A percentile compares a stretch with the other conserved stretches of the same genome.
phyloP scores from a whole-genome alignment of 805 yeast species.

The Komagataella ulmi region DNA sequence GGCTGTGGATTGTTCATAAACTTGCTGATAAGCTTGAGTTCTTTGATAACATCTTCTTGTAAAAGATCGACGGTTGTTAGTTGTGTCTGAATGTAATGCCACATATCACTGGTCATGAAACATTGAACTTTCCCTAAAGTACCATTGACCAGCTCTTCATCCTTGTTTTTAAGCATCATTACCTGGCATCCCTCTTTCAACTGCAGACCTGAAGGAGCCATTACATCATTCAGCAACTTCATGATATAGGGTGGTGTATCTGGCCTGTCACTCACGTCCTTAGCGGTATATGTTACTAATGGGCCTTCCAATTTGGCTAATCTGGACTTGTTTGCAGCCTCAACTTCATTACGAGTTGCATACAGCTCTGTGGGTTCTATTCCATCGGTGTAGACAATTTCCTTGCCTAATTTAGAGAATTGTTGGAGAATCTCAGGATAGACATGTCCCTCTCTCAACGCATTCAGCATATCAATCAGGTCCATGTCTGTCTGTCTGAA shows the following conservation, averaged over 20 bases:
- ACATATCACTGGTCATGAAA: constrained; percentile 11
- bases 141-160: constrained; percentile 64
- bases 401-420: constrained; percentile 39
- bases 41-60: constrained; percentile 10
- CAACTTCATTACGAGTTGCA: constrained; percentile 64
- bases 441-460: constrained; percentile 53
- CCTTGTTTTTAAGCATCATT: constrained; percentile 69
- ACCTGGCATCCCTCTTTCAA: constrained; percentile 70
- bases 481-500: constrained; percentile 65
- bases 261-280: constrained; percentile 41
- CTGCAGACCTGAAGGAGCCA: constrained; percentile 44
- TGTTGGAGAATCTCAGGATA: constrained; percentile 30
- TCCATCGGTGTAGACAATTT: constrained; percentile 36
- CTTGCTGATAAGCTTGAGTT: constrained; percentile 3
- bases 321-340: constrained; percentile 42
- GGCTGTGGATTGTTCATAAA: constrained; percentile 1
- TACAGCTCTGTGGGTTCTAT: constrained; percentile 65
- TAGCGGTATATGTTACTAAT: constrained; percentile 28
- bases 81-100: neutral
- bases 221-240: constrained; percentile 36
- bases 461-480: constrained; percentile 64
- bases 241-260: constrained; percentile 11
- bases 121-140: constrained; percentile 58
- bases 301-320: constrained; percentile 32
- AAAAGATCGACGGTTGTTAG: constrained; percentile 1